A percentile compares a stretch with the other conserved stretches of the same genome.
Evolutionary conservation across 805 yeast species (phyloP).

Genomic region (Wickerhamiella sorbophila): DNA sequence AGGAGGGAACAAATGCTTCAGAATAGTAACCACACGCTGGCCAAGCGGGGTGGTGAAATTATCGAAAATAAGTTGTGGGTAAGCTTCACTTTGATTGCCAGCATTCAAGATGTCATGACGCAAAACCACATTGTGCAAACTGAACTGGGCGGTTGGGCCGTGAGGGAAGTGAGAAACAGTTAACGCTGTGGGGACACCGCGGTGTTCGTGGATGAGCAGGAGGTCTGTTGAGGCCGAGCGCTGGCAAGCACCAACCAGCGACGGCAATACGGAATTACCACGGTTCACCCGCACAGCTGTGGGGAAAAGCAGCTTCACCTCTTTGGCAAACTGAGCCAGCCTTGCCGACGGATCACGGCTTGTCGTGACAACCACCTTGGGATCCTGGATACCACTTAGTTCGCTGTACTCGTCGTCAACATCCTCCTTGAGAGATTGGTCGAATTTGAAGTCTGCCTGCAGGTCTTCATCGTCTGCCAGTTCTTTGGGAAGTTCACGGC

Average conservation of each 20-base stretch:
- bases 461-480: conserved; percentile 73
- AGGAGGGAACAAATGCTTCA: conserved; percentile 88
- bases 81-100: conserved; percentile 81
- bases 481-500: conserved; percentile 81
- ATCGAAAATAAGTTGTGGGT: conserved; percentile 89
- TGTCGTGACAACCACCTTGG: conserved; percentile 83
- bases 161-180: conserved; percentile 94
- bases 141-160: conserved; percentile 92
- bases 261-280: conserved; percentile 82
- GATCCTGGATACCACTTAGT: conserved; percentile 77
- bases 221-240: conserved; percentile 72
- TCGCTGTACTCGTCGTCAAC: conserved; percentile 88
- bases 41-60: conserved; percentile 75
- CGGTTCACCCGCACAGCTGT: conserved; percentile 79
- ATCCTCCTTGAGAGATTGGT: conserved; percentile 49
- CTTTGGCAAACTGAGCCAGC: conserved; percentile 83
- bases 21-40: conserved; percentile 58
- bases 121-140: conserved; percentile 83
- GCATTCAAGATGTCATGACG: conserved; percentile 81
- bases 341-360: conserved; percentile 81
- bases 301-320: conserved; percentile 77
- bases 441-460: conserved; percentile 72
- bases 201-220: conserved; percentile 80
- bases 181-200: conserved; percentile 94
- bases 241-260: conserved; percentile 70